Evolutionary conservation across 1,284 basidiomycete species (phyloP).

Genomic region (Psilocybe mexicana): DNA sequence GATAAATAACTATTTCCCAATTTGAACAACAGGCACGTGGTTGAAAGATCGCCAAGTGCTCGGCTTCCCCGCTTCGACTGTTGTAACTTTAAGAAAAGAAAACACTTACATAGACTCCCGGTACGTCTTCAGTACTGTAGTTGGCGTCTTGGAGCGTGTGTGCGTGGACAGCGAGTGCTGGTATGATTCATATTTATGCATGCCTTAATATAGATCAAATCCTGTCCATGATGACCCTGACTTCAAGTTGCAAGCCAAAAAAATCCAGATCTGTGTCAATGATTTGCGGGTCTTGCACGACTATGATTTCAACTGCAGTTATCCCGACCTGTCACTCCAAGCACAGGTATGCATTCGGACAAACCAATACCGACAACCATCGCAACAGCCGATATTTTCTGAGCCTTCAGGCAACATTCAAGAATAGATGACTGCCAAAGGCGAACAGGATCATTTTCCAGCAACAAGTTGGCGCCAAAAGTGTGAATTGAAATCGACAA

Average conservation of each 20-base stretch:
- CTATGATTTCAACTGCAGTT: no score
- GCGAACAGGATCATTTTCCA: not conserved
- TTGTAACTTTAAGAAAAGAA: not conserved
- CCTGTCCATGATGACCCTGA: no score
- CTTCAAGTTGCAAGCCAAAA: no score
- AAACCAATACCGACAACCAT: not conserved
- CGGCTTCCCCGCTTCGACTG: not conserved
- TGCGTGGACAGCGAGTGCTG: no score
- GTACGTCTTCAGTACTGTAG: not conserved
- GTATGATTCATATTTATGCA: not conserved
- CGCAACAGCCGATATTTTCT: not conserved
- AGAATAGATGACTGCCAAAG: not conserved
- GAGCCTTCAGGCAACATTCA: not conserved
- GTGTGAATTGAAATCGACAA: not conserved
- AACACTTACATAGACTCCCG: not conserved
- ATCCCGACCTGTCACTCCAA: not conserved
- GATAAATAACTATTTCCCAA: conserved; percentile 23
- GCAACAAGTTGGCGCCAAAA: not conserved
- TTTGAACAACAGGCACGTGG: conserved; percentile 24
- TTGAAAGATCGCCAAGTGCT: conserved; percentile 11
- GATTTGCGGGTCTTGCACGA: no score
- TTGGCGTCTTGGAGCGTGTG: not conserved
- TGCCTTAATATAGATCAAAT: no score
- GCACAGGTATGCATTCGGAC: not conserved
- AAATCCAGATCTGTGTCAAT: no score